Percentiles rank a stretch among this genome's conserved stretches.
Conservation (phyloP, 108 stramenopile species). For the Bacterosira constricta region DNA sequence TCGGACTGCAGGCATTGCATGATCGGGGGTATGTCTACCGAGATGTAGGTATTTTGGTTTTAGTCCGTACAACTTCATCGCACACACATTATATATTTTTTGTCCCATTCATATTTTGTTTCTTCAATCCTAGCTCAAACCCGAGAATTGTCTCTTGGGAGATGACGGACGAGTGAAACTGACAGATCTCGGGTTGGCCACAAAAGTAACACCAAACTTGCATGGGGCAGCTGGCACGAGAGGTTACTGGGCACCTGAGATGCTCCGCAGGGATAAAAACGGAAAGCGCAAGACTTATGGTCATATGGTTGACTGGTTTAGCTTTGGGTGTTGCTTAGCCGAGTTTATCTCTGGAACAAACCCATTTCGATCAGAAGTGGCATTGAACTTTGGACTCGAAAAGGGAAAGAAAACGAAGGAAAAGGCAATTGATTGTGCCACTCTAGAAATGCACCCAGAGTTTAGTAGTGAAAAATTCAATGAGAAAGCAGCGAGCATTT, state of each 20-base stretch:
- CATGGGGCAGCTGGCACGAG: constrained; percentile 88
- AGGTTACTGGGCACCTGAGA: constrained; percentile 97
- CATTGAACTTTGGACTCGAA: constrained; percentile 82
- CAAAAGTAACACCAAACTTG: constrained; percentile 82
- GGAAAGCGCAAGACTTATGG: constrained; percentile 87
- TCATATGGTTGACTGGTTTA: constrained; percentile 94
- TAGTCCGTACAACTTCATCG: too few species aligned
- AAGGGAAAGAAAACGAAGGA: constrained; percentile 83
- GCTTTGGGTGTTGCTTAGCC: constrained; percentile 92
- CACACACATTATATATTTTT: too few species aligned
- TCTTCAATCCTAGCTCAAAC: too few species aligned
- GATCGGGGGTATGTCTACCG: constrained; percentile 89
- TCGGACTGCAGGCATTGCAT: constrained; percentile 91
- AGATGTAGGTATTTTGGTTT: too few species aligned
- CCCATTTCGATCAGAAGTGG: constrained; percentile 91
- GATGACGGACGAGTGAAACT: constrained; percentile 89
- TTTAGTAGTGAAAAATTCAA: constrained; percentile 72
- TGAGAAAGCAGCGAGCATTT: constrained; percentile 79
- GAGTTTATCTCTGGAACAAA: constrained; percentile 93
- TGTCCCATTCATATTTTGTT: too few species aligned
- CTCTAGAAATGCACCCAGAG: constrained; percentile 89
- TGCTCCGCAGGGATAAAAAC: constrained; percentile 82
- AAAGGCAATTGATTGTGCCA: constrained; percentile 87
- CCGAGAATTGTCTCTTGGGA: constrained; percentile 93
- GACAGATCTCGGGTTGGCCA: constrained; percentile 93